These are phyloP conservation scores for Colletotrichum tanaceti DNA, from an alignment of 2,329 filamentous ascomycete genomes.

Conservation along the genomic window DNA sequence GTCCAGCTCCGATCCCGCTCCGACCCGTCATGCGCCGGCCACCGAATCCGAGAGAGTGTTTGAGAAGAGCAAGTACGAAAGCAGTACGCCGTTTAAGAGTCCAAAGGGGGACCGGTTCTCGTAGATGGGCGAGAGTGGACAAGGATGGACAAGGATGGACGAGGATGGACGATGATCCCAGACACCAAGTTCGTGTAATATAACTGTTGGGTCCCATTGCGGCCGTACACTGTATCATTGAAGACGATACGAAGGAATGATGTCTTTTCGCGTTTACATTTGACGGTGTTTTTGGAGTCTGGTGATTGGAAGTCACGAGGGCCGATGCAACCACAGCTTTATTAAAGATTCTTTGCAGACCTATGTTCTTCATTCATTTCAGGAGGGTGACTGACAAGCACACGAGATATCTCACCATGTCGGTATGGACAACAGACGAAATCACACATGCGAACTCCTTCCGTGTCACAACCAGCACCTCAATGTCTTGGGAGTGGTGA, in stretches of 20 bases:
- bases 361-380: constrained; percentile 2
- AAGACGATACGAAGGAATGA: constrained; percentile 28
- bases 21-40: constrained; percentile 82
- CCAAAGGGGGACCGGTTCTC: constrained; percentile 89
- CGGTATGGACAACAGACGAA: background rate
- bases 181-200: constrained; percentile 27
- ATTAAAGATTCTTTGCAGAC: constrained; percentile 20
- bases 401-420: background rate
- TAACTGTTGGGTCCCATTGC: constrained; percentile 24
- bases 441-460: background rate
- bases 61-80: constrained; percentile 94
- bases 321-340: background rate
- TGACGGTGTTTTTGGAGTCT: background rate
- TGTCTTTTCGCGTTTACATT: constrained; percentile 7
- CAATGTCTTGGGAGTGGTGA: background rate
- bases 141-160: background rate
- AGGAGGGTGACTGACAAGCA: background rate
- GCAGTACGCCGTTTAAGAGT: constrained; percentile 77
- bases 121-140: constrained; percentile 44
- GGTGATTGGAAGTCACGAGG: background rate
- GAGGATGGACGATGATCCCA: background rate
- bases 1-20: constrained; percentile 82
- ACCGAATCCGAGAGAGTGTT: constrained; percentile 73
- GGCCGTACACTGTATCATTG: constrained; percentile 31
- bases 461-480: background rate